These are phyloP conservation scores for Globisporangium perplexum DNA, from an alignment of 352 stramenopile genomes.

Conservation along the genomic window DNA sequence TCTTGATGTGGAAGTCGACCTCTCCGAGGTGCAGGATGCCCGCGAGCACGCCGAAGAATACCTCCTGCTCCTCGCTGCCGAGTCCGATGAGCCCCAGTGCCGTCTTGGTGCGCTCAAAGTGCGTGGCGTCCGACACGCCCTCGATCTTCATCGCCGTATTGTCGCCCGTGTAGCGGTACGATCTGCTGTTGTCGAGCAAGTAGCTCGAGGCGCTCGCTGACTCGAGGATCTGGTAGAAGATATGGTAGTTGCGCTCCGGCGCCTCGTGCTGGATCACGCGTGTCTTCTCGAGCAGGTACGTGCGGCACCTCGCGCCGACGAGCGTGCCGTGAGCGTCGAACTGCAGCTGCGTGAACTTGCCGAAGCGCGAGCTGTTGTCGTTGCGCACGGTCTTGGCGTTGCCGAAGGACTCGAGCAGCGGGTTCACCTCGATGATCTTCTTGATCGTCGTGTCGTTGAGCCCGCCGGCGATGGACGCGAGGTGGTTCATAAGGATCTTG, in stretches of 20 bases:
- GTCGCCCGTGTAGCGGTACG: constrained; percentile 65
- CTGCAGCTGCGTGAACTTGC: constrained; percentile 55
- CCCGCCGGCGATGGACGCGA: constrained; percentile 62
- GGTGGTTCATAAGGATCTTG: constrained; percentile 88
- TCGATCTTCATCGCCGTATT: constrained; percentile 67
- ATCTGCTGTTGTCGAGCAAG: constrained; percentile 45
- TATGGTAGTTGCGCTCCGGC: constrained; percentile 95
- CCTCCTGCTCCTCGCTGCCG: constrained; percentile 71
- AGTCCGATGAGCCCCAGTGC: constrained; percentile 83
- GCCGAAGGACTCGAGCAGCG: constrained; percentile 79
- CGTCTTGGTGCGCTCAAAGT: constrained; percentile 79
- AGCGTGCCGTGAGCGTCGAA: constrained; percentile 67
- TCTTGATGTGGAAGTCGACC: constrained; percentile 43
- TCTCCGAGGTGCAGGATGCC: constrained; percentile 96
- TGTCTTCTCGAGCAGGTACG: constrained; percentile 97
- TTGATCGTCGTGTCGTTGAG: constrained; percentile 74
- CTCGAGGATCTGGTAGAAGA: constrained; percentile 90
- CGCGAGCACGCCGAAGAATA: constrained; percentile 90
- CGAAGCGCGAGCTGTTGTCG: constrained; percentile 44
- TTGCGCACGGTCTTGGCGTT: constrained; percentile 59
- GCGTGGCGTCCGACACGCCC: constrained; percentile 62
- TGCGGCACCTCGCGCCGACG: constrained; percentile 92
- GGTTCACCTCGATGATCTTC: constrained; percentile 81
- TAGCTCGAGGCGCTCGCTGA: constrained; percentile 23
- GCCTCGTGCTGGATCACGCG: constrained; percentile 93